Base-by-base conservation (phyloP, 768 basidiomycete genomes). In the Collybiopsis luxurians region DNA sequence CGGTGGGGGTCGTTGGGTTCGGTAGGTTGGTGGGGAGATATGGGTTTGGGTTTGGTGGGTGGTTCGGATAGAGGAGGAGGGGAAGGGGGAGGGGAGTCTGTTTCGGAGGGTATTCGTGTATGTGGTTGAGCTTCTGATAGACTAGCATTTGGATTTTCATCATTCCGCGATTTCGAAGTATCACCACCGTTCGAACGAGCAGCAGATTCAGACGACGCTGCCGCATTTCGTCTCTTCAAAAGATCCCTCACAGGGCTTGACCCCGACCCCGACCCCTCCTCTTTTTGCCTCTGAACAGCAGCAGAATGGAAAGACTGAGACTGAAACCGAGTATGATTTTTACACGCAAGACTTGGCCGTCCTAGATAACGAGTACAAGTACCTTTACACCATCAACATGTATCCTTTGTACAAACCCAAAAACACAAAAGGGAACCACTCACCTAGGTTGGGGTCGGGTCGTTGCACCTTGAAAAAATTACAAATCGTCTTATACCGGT, bases 401-500 rank as follows among this genome's bases (percentile, higher is more conserved):
- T 4, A 28, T 27, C 23, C 4, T 15, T 4, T 30, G 10, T 21
- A 21, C 11, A 9, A 3, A 50, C n/a, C 9, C 30, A 15, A 17
- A 39, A n/a, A 39, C 36, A 39, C 31, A 21, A 42, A 19, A 7
- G 26, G 48, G n/a, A n/a, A n/a, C n/a, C n/a, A n/a, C n/a, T n/a
- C 19, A 13, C 23, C 23, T 49, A 19, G 4, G 13, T 12, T 21
- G 31, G 36, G 4, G 10, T 12, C 23, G 39, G 60, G 62, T 39
- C 63, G 31, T 40, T 73, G 72, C 17, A 64, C 63, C 36, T 65
- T 75, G 73, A 88, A 87, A 69, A 87, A 87, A 52, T 67, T 72
- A 44, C 84, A 73, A 54, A 88, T 87, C 50, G 75, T 67, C 39
- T 64, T 75, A 68, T 88, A 88, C 50, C 86, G 82, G 53, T 54